Conservation (phyloP, 2,329 filamentous ascomycete species). For the Fusarium sp. region DNA sequence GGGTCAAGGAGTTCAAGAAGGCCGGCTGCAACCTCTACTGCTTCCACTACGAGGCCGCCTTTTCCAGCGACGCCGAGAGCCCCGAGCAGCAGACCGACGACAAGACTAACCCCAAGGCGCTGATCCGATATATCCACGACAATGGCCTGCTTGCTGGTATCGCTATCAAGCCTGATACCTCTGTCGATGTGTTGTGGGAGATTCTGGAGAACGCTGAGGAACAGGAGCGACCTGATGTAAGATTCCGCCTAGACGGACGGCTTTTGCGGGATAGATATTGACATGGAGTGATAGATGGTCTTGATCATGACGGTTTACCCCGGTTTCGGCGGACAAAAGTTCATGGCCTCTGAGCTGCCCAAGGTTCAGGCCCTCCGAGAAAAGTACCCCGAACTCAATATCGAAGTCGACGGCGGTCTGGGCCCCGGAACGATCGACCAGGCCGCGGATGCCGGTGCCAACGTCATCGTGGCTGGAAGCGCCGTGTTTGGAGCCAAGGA, state of each 20-base stretch:
- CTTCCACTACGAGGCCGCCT: constrained; percentile 98
- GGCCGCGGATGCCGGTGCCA: constrained; percentile 93
- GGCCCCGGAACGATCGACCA: constrained; percentile 89
- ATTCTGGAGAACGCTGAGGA: constrained; percentile 76
- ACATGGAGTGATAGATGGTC: constrained; percentile 74
- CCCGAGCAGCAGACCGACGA: constrained; percentile 72
- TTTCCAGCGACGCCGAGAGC: constrained; percentile 83
- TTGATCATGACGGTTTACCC: constrained; percentile 98
- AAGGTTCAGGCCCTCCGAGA: constrained; percentile 86
- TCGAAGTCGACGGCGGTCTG: constrained; percentile 95
- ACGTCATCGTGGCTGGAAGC: constrained; percentile 96
- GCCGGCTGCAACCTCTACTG: constrained; percentile 99
- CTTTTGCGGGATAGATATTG: constrained; percentile 10
- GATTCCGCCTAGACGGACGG: constrained; percentile 48
- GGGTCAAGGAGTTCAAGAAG: constrained; percentile 93
- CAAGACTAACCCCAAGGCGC: constrained; percentile 80
- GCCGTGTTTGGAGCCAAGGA: constrained; percentile 94
- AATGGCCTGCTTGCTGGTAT: constrained; percentile 89
- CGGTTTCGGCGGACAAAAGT: constrained; percentile 97
- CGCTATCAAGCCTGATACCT: constrained; percentile 91
- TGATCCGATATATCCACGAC: constrained; percentile 91
- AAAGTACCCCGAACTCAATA: constrained; percentile 90
- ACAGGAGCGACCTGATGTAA: constrained; percentile 85
- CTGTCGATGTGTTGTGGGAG: constrained; percentile 90
- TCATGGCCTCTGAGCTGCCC: constrained; percentile 94